Evolutionary conservation across 2,329 filamentous ascomycete species (phyloP).

Genomic region (Phyllosticta paracitricarpa): DNA sequence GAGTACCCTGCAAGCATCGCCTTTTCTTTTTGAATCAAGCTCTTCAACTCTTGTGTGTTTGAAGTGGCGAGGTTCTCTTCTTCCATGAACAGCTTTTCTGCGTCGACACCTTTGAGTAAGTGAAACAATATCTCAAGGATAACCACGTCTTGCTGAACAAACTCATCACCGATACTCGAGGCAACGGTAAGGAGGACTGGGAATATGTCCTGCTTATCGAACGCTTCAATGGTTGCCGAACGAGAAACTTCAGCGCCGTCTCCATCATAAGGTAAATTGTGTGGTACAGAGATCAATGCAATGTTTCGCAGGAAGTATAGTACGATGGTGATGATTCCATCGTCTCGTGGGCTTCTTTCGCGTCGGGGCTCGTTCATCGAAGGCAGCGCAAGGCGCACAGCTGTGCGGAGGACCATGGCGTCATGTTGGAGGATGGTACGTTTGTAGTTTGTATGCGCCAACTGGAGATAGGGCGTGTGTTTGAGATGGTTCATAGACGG

Average conservation of each 20-base stretch:
- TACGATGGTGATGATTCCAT: conserved; percentile 84
- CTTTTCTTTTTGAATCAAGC: conserved; percentile 70
- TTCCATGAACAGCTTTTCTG: conserved; percentile 75
- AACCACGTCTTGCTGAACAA: conserved; percentile 78
- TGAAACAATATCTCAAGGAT: conserved; percentile 89
- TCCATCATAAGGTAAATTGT: conserved; percentile 65
- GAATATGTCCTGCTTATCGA: conserved; percentile 84
- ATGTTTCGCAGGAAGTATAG: conserved; percentile 86
- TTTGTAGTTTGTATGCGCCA: conserved; percentile 86
- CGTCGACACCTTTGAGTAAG: conserved; percentile 78
- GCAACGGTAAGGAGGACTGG: conserved; percentile 74
- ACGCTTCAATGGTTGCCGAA: conserved; percentile 78
- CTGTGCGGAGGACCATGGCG: conserved; percentile 66
- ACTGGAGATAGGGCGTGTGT: conserved; percentile 79
- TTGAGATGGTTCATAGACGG: conserved; percentile 91
- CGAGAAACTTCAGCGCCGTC: conserved; percentile 84
- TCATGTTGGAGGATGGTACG: conserved; percentile 77
- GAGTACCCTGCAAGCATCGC: conserved; percentile 71
- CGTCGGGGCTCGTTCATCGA: conserved; percentile 70
- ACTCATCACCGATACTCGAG: conserved; percentile 90
- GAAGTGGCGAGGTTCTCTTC: conserved; percentile 60
- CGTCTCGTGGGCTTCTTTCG: conserved; percentile 69
- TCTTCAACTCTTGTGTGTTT: conserved; percentile 62
- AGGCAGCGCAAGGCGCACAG: conserved; percentile 71
- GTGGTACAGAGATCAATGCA: conserved; percentile 68